phyloP scores from a whole-genome alignment of 2,329 filamentous ascomycete genomes.

The Talaromyces sp. region DNA sequence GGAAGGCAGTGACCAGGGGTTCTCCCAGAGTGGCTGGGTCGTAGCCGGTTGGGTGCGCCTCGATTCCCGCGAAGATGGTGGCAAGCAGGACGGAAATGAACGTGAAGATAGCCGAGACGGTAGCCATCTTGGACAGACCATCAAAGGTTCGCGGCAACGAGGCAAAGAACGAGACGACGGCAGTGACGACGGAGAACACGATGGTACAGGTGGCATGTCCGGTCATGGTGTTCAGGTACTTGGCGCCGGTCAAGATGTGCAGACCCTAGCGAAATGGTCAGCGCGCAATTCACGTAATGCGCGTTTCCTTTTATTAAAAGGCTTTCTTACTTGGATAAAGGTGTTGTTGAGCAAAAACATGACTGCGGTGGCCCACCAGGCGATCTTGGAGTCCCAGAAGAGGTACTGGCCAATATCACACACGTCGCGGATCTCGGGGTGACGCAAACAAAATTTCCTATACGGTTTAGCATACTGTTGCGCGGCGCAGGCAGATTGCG shows the following conservation, averaged over 20 bases:
- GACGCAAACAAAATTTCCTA: slow-evolving; percentile 85
- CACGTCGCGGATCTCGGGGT: slow-evolving; percentile 86
- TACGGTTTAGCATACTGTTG: slow-evolving; percentile 14
- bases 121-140: slow-evolving; percentile 72
- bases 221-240: slow-evolving; percentile 87
- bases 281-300: neutral
- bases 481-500: slow-evolving; percentile 19
- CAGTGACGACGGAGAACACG: slow-evolving; percentile 68
- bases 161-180: slow-evolving; percentile 68
- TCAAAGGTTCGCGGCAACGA: slow-evolving; percentile 83
- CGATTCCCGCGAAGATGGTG: slow-evolving; percentile 72
- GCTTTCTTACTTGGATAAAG: slow-evolving; percentile 63
- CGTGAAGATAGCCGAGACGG: slow-evolving; percentile 76
- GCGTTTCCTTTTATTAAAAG: neutral
- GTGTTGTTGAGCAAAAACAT: slow-evolving; percentile 96
- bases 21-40: slow-evolving; percentile 51
- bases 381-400: slow-evolving; percentile 77
- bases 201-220: slow-evolving; percentile 70
- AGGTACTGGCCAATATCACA: slow-evolving; percentile 95
- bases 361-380: slow-evolving; percentile 62
- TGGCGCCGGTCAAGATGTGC: slow-evolving; percentile 77
- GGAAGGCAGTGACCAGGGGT: slow-evolving; percentile 64
- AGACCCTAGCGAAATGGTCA: slow-evolving; percentile 50
- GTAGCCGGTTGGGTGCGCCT: slow-evolving; percentile 67
- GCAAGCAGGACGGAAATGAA: slow-evolving; percentile 84